A percentile compares a stretch with the other conserved stretches of the same genome.
Evolutionary conservation across 805 yeast species (phyloP).

Genomic region (Nakazawaea molendinolei): DNA sequence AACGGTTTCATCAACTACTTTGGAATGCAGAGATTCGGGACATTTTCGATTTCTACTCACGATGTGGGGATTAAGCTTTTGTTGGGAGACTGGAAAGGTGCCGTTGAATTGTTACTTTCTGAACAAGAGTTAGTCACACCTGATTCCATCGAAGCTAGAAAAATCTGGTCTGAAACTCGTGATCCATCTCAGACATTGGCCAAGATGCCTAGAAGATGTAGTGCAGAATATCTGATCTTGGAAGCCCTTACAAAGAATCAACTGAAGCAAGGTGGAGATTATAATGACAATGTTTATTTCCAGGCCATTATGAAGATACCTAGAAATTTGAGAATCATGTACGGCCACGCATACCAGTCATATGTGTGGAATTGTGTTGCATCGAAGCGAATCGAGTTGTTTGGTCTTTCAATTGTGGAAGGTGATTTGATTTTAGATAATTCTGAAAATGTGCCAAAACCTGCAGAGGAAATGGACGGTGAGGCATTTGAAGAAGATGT

Average conservation of each 20-base stretch:
- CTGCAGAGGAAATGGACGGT: constrained; percentile 28
- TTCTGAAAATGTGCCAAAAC: constrained; percentile 9
- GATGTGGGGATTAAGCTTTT: constrained; percentile 69
- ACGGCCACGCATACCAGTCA: constrained; percentile 96
- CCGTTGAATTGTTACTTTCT: constrained; percentile 70
- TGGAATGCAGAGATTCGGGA: constrained; percentile 99
- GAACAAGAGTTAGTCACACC: constrained; percentile 84
- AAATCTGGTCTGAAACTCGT: constrained; percentile 67
- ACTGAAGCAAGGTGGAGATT: constrained; percentile 39
- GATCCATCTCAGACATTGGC: constrained; percentile 61
- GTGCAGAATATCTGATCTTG: constrained; percentile 76
- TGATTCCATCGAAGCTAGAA: constrained; percentile 77
- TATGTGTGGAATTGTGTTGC: constrained; percentile 90
- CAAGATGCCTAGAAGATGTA: constrained; percentile 80
- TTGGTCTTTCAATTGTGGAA: constrained; percentile 61
- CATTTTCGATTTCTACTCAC: constrained; percentile 90
- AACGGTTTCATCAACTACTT: constrained; percentile 88
- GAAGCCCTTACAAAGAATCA: constrained; percentile 48
- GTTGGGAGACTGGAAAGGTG: constrained; percentile 70
- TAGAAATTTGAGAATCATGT: constrained; percentile 86
- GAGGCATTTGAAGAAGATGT: constrained; percentile 69
- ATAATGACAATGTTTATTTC: constrained; percentile 51
- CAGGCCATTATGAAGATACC: constrained; percentile 86
- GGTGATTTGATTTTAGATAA: constrained; percentile 73
- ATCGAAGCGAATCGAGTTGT: constrained; percentile 63